Evolutionary conservation across 106 monocot species (phyloP).

Genomic region (Triglochin maritima): DNA sequence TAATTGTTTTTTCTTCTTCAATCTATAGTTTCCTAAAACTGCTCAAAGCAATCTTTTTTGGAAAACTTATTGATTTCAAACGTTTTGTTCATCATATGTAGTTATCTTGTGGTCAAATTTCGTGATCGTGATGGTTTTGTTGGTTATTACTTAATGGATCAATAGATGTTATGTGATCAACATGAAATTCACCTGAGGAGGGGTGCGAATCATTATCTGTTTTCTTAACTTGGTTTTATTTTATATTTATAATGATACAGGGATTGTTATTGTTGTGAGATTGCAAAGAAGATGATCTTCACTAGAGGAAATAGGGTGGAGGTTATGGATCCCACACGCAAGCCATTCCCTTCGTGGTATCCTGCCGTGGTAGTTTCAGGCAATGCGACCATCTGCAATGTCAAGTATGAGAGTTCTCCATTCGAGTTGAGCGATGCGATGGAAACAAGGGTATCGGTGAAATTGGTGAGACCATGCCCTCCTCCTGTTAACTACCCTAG

Average conservation of each 20-base stretch:
- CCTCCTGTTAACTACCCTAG: slow-evolving; percentile 5
- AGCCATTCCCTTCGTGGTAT: slow-evolving; percentile 15
- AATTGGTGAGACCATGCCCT: slow-evolving; percentile 35
- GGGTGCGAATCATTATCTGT: too few species aligned
- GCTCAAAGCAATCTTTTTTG: too few species aligned
- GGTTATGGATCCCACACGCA: slow-evolving; percentile 6
- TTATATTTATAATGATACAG: background rate
- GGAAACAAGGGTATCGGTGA: slow-evolving; percentile 24
- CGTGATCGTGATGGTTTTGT: too few species aligned
- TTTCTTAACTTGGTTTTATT: background rate
- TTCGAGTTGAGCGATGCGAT: background rate
- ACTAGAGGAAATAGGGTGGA: slow-evolving; percentile 20
- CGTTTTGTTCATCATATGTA: too few species aligned
- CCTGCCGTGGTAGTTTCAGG: slow-evolving; percentile 15
- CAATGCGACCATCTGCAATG: slow-evolving; percentile 11
- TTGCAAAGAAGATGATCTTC: slow-evolving; percentile 8
- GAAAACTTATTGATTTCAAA: too few species aligned
- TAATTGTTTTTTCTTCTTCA: too few species aligned
- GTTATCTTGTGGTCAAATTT: too few species aligned
- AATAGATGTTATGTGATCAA: too few species aligned
- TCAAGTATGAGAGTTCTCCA: slow-evolving; percentile 7
- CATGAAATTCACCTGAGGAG: too few species aligned
- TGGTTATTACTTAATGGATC: too few species aligned
- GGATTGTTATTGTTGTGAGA: background rate
- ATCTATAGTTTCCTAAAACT: too few species aligned